These are phyloP conservation scores for Russula griseocarnosa DNA, from an alignment of 768 basidiomycete species.

Conservation along the genomic window DNA sequence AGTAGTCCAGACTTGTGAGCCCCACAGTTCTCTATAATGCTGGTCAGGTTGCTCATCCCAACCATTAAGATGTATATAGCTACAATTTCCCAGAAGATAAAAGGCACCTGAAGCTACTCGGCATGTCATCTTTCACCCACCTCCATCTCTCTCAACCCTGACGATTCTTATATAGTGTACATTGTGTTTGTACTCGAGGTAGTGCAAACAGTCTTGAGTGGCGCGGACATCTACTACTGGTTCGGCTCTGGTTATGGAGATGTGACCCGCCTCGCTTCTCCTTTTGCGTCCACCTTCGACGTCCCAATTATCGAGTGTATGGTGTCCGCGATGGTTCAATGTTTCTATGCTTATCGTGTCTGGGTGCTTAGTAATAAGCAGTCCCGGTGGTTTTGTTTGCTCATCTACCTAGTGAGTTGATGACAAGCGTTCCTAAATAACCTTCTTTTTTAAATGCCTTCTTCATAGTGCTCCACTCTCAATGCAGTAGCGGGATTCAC, in stretches of 20 bases:
- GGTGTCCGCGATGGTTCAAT: conserved; percentile 8
- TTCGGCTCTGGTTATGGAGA: conserved; percentile 34
- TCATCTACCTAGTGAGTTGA: conserved; percentile 12
- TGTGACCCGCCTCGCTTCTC: conserved; percentile 26
- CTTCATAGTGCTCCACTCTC: conserved; percentile 2
- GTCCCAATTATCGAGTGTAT: conserved; percentile 5
- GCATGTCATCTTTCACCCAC: neutral
- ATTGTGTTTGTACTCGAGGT: conserved; percentile 28
- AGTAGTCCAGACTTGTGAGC: conserved; percentile 27
- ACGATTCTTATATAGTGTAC: conserved; percentile 18
- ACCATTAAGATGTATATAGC: conserved; percentile 14
- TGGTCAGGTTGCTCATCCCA: neutral
- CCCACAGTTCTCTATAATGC: conserved; percentile 27
- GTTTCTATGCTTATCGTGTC: conserved; percentile 10
- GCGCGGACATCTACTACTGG: conserved; percentile 33
- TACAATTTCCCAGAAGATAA: conserved; percentile 2
- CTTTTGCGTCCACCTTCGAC: conserved; percentile 28
- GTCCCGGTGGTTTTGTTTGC: neutral
- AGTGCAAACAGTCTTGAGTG: conserved; percentile 30
- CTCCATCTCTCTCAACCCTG: neutral
- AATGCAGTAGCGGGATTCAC: conserved; percentile 1
- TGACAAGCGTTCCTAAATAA: neutral
- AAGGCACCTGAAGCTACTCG: conserved; percentile 3
- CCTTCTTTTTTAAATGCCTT: too few relatives aligned
- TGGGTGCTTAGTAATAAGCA: conserved; percentile 1